Conservation (phyloP, 2,329 filamentous ascomycete genomes). For the Diaporthe nobilis region DNA sequence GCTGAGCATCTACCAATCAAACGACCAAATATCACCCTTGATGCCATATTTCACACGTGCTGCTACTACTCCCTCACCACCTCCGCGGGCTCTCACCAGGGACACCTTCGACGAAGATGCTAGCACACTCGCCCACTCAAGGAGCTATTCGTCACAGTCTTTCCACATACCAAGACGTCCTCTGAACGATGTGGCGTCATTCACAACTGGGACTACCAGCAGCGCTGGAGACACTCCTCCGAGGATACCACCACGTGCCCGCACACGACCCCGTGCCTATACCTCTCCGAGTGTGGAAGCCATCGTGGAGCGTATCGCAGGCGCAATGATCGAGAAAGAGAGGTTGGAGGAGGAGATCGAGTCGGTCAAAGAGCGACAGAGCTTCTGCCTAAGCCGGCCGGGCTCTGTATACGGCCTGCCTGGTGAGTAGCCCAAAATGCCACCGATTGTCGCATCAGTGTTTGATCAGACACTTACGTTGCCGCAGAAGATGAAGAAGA, state of each 20-base stretch:
- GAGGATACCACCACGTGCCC: constrained; percentile 61
- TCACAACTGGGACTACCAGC: constrained; percentile 46
- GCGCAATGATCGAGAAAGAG: constrained; percentile 72
- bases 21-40: constrained; percentile 68
- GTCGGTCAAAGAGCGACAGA: constrained; percentile 72
- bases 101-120: constrained; percentile 53
- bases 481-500: constrained; percentile 58
- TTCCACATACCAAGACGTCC: constrained; percentile 69
- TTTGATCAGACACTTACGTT: constrained; percentile 7
- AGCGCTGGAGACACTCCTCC: constrained; percentile 52
- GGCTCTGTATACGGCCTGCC: constrained; percentile 62
- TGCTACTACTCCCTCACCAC: constrained; percentile 53
- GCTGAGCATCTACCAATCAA: constrained; percentile 65
- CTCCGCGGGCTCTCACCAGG: constrained; percentile 55
- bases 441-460: background rate
- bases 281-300: constrained; percentile 63
- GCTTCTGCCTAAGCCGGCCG: constrained; percentile 66
- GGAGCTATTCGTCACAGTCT: constrained; percentile 66
- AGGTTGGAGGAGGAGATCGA: constrained; percentile 72
- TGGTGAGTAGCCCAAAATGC: constrained; percentile 46
- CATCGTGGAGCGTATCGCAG: constrained; percentile 69
- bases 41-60: constrained; percentile 64
- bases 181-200: constrained; percentile 51
- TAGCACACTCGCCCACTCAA: constrained; percentile 54
- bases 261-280: constrained; percentile 56